Base-by-base conservation (phyloP, 495 filamentous ascomycete genomes). In the Penicillium canariense region DNA sequence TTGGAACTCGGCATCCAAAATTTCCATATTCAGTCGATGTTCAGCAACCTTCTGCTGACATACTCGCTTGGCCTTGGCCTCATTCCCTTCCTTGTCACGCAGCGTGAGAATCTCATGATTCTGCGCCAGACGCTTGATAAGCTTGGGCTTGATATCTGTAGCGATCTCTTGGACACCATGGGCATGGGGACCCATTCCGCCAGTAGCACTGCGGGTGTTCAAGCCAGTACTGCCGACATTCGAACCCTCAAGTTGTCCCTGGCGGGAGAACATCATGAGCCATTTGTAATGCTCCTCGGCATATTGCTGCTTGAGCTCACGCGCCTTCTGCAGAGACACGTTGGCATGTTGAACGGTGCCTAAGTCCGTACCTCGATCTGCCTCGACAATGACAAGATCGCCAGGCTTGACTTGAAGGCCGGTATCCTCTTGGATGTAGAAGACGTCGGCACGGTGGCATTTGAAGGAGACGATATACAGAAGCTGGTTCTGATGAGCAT, bases 1-100 rank as follows among this genome's bases (percentile, higher is more conserved):
- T 65, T 98, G 94, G 68, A 96, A 98, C 69, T 98, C 94, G n/a
- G 94, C 94, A 71, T 98, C 94, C 12, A 98, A 82, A 53, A 98
- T 97, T 65, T 98, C 94, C 94, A 98, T 97, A 53, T 92, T 89
- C 10, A 98, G 81, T 36, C 89, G 87, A 72, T 97, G 92, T 61
- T 97, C 94, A 42, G 84, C 85, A 32, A 96, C 95, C 68, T 98
- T 98, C 61, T 93, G 88, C 76, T 96, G 92, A 61, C 91, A 97
- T 39, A 96, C 86, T 22, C 94, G 84, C 74, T 97, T 97, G 12
- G 94, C 94, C 65, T 97, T 98, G 30, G 95, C 95, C 69, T 98
- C 94, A 53, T 92, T 91, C 26, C 92, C 94, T 73, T 98, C 94
- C 67, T 98, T 98, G 48, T 97, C 94, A 48, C 88, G 84, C 43